Percentiles rank a stretch among this genome's conserved stretches.
phyloP scores from a whole-genome alignment of 257 asterid genomes.

The Mitragyna speciosa region DNA sequence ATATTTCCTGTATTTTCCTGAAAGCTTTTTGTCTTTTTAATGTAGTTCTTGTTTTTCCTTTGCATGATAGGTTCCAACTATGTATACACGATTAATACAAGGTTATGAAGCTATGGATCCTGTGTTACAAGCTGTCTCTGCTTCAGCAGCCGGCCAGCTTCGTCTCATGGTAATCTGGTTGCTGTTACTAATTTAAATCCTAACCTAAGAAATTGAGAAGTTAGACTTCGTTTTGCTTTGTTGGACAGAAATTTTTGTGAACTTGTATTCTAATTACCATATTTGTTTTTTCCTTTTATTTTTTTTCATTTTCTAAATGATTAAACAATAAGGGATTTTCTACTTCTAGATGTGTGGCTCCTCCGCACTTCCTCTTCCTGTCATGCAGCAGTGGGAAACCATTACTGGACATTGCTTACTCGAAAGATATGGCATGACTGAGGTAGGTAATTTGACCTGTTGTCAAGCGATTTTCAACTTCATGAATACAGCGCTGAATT shows the following conservation, averaged over 20 bases:
- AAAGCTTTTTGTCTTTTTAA: neutral
- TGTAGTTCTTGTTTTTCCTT: constrained; percentile 7
- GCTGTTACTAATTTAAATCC: constrained; percentile 1
- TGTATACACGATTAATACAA: constrained; percentile 92
- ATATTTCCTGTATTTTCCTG: neutral
- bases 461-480: constrained; percentile 4
- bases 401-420: constrained; percentile 83
- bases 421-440: constrained; percentile 98
- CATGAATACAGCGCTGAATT: neutral
- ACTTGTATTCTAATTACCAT: neutral
- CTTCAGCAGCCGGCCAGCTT: constrained; percentile 72
- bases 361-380: constrained; percentile 96
- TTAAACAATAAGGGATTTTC: neutral
- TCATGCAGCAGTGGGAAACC: constrained; percentile 94
- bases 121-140: constrained; percentile 59
- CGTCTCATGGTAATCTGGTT: constrained; percentile 82
- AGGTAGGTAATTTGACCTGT: constrained; percentile 42
- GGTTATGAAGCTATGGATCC: constrained; percentile 93
- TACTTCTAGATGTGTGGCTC: constrained; percentile 90
- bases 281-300: neutral
- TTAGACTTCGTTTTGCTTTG: neutral
- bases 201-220: neutral
- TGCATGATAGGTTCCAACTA: constrained; percentile 77
- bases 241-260: neutral
- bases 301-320: neutral